Evolutionary conservation across 805 yeast species (phyloP).

Genomic region (Saturnispora silvae): DNA sequence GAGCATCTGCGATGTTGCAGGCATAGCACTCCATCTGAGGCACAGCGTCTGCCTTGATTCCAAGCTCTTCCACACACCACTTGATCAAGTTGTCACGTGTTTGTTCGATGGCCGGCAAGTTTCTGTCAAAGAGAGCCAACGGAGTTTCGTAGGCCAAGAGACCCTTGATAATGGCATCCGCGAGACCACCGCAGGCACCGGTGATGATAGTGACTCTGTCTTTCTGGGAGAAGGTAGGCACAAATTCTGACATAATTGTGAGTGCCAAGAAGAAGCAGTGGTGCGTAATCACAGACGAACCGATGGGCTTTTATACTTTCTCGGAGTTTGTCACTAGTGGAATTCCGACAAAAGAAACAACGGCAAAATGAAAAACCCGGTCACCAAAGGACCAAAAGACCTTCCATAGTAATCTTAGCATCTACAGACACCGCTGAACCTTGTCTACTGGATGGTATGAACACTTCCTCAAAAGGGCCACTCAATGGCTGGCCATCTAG

Average conservation of each 20-base stretch:
- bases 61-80: conserved; percentile 21
- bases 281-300: too few relatives aligned
- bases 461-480: too few relatives aligned
- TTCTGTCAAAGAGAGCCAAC: conserved; percentile 61
- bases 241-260: conserved; percentile 17
- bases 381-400: too few relatives aligned
- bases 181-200: conserved; percentile 77
- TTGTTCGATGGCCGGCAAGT: conserved; percentile 45
- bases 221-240: conserved; percentile 59
- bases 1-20: conserved; percentile 62
- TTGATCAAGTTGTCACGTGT: conserved; percentile 38
- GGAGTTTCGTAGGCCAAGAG: conserved; percentile 69
- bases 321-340: conserved; percentile 6
- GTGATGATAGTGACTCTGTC: conserved; percentile 65
- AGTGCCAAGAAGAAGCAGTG: not conserved
- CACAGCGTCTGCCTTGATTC: conserved; percentile 19
- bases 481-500: too few relatives aligned
- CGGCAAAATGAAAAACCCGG: not conserved
- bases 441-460: too few relatives aligned
- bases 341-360: conserved; percentile 4
- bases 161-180: conserved; percentile 54
- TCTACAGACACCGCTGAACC: too few relatives aligned
- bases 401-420: too few relatives aligned
- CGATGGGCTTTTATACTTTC: not conserved
- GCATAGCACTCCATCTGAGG: conserved; percentile 51